A percentile compares a stretch with the other conserved stretches of the same genome.
Evolutionary conservation across 371 early-diverging fungal species (phyloP).

Genomic region (Mucor circinelloides): DNA sequence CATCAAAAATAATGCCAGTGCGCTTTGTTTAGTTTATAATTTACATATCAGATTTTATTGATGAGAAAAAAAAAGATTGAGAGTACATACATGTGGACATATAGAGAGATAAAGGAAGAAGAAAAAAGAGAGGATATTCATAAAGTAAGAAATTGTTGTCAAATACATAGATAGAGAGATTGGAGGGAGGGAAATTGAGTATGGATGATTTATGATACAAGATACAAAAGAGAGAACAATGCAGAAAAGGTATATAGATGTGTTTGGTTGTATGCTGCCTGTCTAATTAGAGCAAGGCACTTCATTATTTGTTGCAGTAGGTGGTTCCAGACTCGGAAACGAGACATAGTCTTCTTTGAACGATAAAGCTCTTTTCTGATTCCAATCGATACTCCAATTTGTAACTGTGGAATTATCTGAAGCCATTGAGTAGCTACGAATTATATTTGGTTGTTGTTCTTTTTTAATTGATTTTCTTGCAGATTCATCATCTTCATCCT

Average conservation of each 20-base stretch:
- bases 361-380: conserved; percentile 32
- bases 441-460: background rate
- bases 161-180: background rate
- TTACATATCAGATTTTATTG: background rate
- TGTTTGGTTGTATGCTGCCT: background rate
- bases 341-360: conserved; percentile 44
- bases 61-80: background rate
- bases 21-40: background rate
- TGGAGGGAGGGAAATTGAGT: background rate
- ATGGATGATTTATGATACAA: background rate
- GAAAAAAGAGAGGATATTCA: background rate
- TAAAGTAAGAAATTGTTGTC: background rate
- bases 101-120: background rate
- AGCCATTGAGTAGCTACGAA: conserved; percentile 19
- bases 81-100: background rate
- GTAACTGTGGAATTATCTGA: conserved; percentile 16
- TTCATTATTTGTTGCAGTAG: conserved; percentile 2
- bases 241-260: background rate
- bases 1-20: background rate
- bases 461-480: background rate
- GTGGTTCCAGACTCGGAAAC: conserved; percentile 33
- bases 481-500: conserved; percentile 5
- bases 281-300: conserved; percentile 11
- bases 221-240: background rate
- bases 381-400: conserved; percentile 29